phyloP scores from a whole-genome alignment of 2,329 filamentous ascomycete genomes.

The Diplodia scrobiculata region DNA sequence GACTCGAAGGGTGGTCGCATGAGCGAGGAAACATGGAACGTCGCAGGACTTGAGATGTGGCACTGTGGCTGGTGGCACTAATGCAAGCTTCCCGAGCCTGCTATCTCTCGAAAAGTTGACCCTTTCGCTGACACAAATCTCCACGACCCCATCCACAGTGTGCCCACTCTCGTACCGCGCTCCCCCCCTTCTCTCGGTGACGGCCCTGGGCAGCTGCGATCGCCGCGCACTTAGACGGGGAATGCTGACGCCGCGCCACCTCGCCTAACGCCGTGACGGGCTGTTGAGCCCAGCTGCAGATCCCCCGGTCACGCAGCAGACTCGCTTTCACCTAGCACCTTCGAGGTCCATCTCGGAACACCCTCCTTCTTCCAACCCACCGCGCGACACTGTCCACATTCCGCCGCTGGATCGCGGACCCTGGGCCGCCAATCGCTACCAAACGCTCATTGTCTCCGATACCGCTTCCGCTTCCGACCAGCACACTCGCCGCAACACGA shows the following conservation, averaged over 20 bases:
- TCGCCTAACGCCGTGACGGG: conserved; percentile 30
- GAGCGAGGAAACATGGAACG: background rate
- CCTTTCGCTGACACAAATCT: conserved; percentile 26
- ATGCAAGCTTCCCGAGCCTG: conserved; percentile 26
- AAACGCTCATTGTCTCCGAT: conserved; percentile 1
- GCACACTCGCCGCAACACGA: background rate
- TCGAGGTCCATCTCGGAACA: background rate
- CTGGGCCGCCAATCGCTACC: background rate
- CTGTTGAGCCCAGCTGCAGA: conserved; percentile 28
- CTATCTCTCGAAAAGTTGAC: conserved; percentile 23
- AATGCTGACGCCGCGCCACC: conserved; percentile 21
- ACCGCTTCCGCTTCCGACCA: conserved; percentile 3
- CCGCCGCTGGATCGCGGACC: background rate
- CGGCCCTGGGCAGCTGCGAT: conserved; percentile 15
- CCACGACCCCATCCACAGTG: background rate
- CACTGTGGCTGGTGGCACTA: conserved; percentile 28
- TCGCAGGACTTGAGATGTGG: conserved; percentile 16
- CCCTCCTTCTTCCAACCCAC: conserved; percentile 3
- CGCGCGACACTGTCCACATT: background rate
- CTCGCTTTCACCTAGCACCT: conserved; percentile 16
- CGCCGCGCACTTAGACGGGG: conserved; percentile 23
- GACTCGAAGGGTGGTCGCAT: background rate
- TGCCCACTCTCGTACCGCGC: conserved; percentile 6
- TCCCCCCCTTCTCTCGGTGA: background rate
- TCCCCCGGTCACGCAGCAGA: conserved; percentile 23